Base-by-base conservation (phyloP, 2,329 filamentous ascomycete genomes). In the Coniochaeta pulveracea region DNA sequence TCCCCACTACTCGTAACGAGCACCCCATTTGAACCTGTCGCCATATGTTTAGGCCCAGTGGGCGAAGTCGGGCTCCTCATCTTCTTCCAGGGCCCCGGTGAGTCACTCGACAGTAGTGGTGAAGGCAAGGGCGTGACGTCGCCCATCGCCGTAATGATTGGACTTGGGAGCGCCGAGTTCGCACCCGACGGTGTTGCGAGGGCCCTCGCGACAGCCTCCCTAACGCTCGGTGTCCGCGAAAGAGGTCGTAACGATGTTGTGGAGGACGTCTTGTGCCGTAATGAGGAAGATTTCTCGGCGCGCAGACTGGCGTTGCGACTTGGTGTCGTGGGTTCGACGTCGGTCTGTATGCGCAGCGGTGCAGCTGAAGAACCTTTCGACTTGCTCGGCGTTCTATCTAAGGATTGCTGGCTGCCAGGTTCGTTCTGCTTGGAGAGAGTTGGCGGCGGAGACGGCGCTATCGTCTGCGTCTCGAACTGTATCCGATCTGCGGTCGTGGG, bases 91-190 rank as follows among this genome's bases (percentile, higher is more conserved):
- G 77, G 75, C 17, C 77, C 75, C 10, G 76, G 72, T 2, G 78
- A 81, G 45, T 79, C 75, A 41, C 62, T 63, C 4, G 66, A 66
- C 46, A 80, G 65, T 28, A 88, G 64, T 4, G 83, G 83, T 15
- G 83, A 89, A 3, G 83, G 83, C 21, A 91, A 60, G 35, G 83
- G 83, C 4, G 84, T 89, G 40, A 91, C 61, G 51, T 85, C 80
- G 40, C 77, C 76, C 74, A 86, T 80, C 28, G 81, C 80, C 38
- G 76, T 70, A 35, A 86, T 72, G 42, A 82, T 71, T 4, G 82
- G 82, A 36, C 81, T 86, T 6, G 80, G 72, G n/a, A 80, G 65
- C 19, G 69, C 61, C 4, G 80, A 85, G 46, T 71, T 80, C 10
- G 79, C 67, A 2, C 75, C 64, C 23, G 71, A 76, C 11, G 55